A percentile compares a stretch with the other conserved stretches of the same genome.
phyloP scores from a whole-genome alignment of 2,329 filamentous ascomycete genomes.

The Fusarium aywerte region DNA sequence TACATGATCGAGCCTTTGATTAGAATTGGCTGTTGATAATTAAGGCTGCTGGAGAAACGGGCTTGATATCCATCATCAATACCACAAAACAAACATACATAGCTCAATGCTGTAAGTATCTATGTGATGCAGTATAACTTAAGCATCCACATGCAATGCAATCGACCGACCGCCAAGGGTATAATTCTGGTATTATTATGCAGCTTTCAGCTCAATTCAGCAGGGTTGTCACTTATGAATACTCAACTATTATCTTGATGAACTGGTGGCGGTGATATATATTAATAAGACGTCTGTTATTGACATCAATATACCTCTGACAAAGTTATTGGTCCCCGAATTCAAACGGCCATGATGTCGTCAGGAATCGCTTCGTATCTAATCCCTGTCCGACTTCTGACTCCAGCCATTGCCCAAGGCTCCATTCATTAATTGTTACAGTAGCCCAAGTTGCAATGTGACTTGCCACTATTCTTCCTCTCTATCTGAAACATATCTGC shows the following conservation, averaged over 20 bases:
- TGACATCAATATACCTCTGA: conserved; percentile 1
- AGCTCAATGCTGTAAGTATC: no score
- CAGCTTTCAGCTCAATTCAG: conserved; percentile 8
- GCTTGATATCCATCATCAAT: conserved; percentile 3
- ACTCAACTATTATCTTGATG: conserved; percentile 21
- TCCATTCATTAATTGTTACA: neutral
- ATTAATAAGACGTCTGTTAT: neutral
- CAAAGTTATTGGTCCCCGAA: neutral
- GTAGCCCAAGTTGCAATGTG: conserved; percentile 15
- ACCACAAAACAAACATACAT: neutral
- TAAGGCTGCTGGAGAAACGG: conserved; percentile 7
- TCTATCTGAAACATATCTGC: conserved; percentile 30
- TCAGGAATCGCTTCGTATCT: conserved; percentile 9
- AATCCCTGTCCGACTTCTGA: neutral
- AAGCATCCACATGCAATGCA: neutral
- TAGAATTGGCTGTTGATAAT: neutral
- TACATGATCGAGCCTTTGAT: neutral
- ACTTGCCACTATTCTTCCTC: conserved; percentile 3
- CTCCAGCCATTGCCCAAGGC: neutral
- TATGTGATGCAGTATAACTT: no score
- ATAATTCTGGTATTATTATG: neutral
- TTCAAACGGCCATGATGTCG: conserved; percentile 9
- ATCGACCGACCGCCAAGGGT: neutral
- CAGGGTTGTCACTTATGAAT: neutral
- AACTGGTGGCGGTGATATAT: conserved; percentile 16